These are phyloP conservation scores for Tricholoma flavovirens DNA, from an alignment of 768 basidiomycete genomes.

Conservation along the genomic window DNA sequence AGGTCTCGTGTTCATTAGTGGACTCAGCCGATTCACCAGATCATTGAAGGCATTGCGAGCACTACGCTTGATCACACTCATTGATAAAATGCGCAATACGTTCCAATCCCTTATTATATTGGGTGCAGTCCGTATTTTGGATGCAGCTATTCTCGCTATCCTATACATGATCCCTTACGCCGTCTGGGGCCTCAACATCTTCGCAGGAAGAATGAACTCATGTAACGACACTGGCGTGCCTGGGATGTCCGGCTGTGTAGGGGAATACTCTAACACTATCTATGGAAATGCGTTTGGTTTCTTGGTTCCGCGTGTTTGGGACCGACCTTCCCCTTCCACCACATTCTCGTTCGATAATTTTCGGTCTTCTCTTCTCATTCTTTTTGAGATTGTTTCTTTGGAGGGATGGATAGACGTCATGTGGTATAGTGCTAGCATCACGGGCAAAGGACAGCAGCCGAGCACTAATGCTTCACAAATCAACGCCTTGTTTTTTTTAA, in stretches of 20 bases:
- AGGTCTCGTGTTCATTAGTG: slow-evolving; percentile 68
- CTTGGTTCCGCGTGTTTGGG: slow-evolving; percentile 83
- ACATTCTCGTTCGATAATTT: slow-evolving; percentile 90
- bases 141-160: slow-evolving; percentile 84
- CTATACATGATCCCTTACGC: slow-evolving; percentile 92
- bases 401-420: slow-evolving; percentile 98
- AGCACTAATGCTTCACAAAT: slow-evolving; percentile 63
- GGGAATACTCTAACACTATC: slow-evolving; percentile 66
- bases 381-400: slow-evolving; percentile 93
- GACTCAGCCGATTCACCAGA: slow-evolving; percentile 75
- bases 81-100: slow-evolving; percentile 79
- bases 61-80: slow-evolving; percentile 83
- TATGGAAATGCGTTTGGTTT: slow-evolving; percentile 61
- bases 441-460: slow-evolving; percentile 64
- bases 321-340: slow-evolving; percentile 76
- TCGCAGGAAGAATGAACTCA: slow-evolving; percentile 72
- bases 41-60: slow-evolving; percentile 86
- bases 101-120: slow-evolving; percentile 86
- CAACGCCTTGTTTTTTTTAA: slow-evolving; percentile 87
- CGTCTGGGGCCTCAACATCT: slow-evolving; percentile 92
- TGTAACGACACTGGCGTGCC: slow-evolving; percentile 68
- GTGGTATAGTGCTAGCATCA: slow-evolving; percentile 72
- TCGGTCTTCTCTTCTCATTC: slow-evolving; percentile 74
- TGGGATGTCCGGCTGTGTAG: slow-evolving; percentile 61
- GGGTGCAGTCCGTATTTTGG: slow-evolving; percentile 77